A percentile compares a stretch with the other conserved stretches of the same genome.
Evolutionary conservation across 176 grass and related monocot species (phyloP).

Genomic region (Phoenix dactylifera): DNA sequence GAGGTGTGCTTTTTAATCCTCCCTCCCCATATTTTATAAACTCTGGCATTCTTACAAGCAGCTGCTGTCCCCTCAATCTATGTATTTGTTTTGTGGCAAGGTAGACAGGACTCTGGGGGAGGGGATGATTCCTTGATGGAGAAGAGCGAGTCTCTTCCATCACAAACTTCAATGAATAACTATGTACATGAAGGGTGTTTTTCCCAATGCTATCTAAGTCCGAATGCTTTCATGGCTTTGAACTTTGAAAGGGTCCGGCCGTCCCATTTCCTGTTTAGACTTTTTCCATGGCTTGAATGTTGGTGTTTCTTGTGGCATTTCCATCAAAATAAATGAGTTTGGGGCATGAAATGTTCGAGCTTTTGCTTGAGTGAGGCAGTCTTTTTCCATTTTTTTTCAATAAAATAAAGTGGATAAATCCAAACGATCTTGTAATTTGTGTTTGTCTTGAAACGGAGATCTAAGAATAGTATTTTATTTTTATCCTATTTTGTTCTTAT

Average conservation of each 20-base stretch:
- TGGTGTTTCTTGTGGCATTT: constrained; percentile 35
- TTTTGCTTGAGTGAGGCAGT: constrained; percentile 29
- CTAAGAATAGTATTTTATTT: constrained; percentile 18
- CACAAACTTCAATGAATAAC: too few species aligned
- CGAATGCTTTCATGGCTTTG: too few species aligned
- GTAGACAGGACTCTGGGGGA: constrained; percentile 39
- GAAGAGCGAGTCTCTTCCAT: too few species aligned
- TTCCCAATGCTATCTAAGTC: too few species aligned
- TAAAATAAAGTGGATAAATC: constrained; percentile 30
- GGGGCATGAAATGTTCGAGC: constrained; percentile 37
- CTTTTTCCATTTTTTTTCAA: constrained; percentile 14
- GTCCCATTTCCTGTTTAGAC: too few species aligned
- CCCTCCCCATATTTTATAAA: too few species aligned
- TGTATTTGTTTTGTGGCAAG: constrained; percentile 18
- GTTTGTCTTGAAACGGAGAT: constrained; percentile 41
- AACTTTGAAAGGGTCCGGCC: too few species aligned
- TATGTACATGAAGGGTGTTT: too few species aligned
- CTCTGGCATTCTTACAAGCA: too few species aligned
- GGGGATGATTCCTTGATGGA: not conserved
- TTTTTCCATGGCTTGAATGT: constrained; percentile 22
- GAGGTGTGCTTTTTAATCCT: too few species aligned
- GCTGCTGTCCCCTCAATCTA: constrained; percentile 7
- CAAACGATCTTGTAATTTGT: constrained; percentile 43
- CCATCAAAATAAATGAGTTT: constrained; percentile 39
- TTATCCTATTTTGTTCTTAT: constrained; percentile 19